Evolutionary conservation across 495 filamentous ascomycete species (phyloP).

Genomic region (Tetracladium setigerum): DNA sequence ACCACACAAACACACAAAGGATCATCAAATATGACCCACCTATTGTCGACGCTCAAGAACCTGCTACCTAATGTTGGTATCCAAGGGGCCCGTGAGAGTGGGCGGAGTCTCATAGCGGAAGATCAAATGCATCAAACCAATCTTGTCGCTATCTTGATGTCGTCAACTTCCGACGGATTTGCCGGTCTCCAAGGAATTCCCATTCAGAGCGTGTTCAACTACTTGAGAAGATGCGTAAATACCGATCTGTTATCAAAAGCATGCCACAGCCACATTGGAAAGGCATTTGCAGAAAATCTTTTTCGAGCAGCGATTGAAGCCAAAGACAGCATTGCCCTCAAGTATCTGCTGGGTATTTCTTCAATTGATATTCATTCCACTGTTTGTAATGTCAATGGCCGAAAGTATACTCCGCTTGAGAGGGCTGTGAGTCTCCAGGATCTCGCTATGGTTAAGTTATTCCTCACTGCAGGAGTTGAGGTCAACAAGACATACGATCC

Average conservation of each 20-base stretch:
- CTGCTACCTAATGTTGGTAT: background rate
- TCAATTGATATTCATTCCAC: constrained; percentile 4
- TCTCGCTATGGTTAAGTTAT: background rate
- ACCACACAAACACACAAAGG: background rate
- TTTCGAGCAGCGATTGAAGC: constrained; percentile 16
- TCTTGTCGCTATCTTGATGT: background rate
- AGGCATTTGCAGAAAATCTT: constrained; percentile 8
- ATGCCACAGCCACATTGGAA: background rate
- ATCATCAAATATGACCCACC: background rate
- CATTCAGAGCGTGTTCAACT: background rate
- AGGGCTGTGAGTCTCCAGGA: background rate
- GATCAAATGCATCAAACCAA: background rate
- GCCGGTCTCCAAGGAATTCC: constrained; percentile 1
- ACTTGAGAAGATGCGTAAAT: background rate
- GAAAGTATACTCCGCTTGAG: constrained; percentile 3
- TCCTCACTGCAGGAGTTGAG: background rate
- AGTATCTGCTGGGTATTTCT: background rate
- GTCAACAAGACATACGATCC: background rate
- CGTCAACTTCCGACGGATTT: constrained; percentile 1
- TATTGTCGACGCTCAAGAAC: background rate
- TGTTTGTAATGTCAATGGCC: background rate
- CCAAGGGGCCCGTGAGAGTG: background rate
- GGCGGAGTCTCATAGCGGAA: background rate
- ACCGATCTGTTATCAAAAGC: background rate
- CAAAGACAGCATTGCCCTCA: constrained; percentile 1